Percentiles rank a stretch among this genome's conserved stretches.
Evolutionary conservation across 2,329 filamentous ascomycete genomes (phyloP).

Genomic region (Myriangium duriaei): DNA sequence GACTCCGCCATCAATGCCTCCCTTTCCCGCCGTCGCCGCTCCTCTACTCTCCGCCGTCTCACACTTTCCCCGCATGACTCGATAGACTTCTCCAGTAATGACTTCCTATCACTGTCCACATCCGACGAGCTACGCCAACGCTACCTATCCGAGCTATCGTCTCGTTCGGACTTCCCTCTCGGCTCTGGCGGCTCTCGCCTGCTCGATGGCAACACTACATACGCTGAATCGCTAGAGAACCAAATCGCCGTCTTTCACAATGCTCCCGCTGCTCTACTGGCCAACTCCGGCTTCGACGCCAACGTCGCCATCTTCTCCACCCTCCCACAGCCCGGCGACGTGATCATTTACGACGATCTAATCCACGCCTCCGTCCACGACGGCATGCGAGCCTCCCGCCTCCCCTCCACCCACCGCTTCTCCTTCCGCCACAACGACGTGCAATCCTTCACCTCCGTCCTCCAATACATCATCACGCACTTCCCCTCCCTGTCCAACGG

Average conservation of each 20-base stretch:
- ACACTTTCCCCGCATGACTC: constrained; percentile 30
- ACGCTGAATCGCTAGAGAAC: constrained; percentile 46
- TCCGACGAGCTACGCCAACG: constrained; percentile 34
- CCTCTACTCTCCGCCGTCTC: constrained; percentile 34
- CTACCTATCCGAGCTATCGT: constrained; percentile 36
- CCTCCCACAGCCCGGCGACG: constrained; percentile 34
- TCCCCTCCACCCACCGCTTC: constrained; percentile 10
- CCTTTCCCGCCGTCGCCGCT: constrained; percentile 28
- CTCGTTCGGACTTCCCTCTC: constrained; percentile 29
- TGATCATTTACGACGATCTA: constrained; percentile 58
- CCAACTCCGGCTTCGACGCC: constrained; percentile 44
- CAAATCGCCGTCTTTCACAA: constrained; percentile 49
- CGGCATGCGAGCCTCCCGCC: constrained; percentile 10
- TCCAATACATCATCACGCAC: constrained; percentile 21
- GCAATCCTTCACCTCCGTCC: constrained; percentile 18
- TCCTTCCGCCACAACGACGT: constrained; percentile 48
- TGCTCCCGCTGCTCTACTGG: constrained; percentile 44
- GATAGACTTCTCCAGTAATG: constrained; percentile 52
- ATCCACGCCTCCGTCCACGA: constrained; percentile 53
- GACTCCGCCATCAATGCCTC: constrained; percentile 18
- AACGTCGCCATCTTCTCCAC: constrained; percentile 37
- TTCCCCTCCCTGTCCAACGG: constrained; percentile 26
- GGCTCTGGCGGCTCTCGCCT: constrained; percentile 49
- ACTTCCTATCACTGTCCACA: constrained; percentile 48
- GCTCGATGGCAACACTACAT: constrained; percentile 51